Percentiles rank a stretch among this genome's conserved stretches.
Conservation (phyloP, 768 basidiomycete genomes). For the Pilatotrama ljubarskyi region DNA sequence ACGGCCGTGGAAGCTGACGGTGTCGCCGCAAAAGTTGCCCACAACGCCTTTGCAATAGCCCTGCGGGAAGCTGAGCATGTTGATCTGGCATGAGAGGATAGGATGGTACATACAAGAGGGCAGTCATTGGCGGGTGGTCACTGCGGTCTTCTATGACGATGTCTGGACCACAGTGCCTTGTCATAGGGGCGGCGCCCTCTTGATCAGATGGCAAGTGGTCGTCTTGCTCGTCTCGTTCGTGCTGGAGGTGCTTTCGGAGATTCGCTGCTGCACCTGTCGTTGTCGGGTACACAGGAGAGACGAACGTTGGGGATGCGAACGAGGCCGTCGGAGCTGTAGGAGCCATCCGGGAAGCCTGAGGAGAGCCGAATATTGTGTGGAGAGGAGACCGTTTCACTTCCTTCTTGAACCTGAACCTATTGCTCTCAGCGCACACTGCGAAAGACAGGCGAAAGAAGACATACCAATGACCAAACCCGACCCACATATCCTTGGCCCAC, state of each 20-base stretch:
- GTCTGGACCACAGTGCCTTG: conserved; percentile 29
- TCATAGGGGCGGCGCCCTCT: background rate
- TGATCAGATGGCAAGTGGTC: background rate
- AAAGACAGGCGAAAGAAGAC: no score
- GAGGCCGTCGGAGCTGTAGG: conserved; percentile 21
- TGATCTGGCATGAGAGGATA: no score
- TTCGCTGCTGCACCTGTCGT: conserved; percentile 39
- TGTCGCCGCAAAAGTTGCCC: conserved; percentile 62
- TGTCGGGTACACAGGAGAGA: conserved; percentile 19
- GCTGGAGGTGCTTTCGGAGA: conserved; percentile 40
- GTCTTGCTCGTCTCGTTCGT: conserved; percentile 17
- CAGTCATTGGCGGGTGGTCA: conserved; percentile 2
- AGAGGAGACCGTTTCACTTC: conserved; percentile 35
- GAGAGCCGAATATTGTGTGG: conserved; percentile 45
- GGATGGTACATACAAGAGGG: conserved; percentile 12
- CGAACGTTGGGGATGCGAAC: conserved; percentile 20
- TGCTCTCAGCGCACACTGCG: no score
- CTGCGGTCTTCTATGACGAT: conserved; percentile 52
- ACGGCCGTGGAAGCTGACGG: conserved; percentile 70
- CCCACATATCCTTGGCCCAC: no score
- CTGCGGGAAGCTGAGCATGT: no score
- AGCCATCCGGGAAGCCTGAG: conserved; percentile 30
- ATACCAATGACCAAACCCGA: no score
- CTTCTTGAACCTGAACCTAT: conserved; percentile 23
- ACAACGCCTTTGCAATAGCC: conserved; percentile 90